A percentile compares a stretch with the other conserved stretches of the same genome.
Evolutionary conservation across 768 basidiomycete genomes (phyloP).

Genomic region (Tulasnella calospora): DNA sequence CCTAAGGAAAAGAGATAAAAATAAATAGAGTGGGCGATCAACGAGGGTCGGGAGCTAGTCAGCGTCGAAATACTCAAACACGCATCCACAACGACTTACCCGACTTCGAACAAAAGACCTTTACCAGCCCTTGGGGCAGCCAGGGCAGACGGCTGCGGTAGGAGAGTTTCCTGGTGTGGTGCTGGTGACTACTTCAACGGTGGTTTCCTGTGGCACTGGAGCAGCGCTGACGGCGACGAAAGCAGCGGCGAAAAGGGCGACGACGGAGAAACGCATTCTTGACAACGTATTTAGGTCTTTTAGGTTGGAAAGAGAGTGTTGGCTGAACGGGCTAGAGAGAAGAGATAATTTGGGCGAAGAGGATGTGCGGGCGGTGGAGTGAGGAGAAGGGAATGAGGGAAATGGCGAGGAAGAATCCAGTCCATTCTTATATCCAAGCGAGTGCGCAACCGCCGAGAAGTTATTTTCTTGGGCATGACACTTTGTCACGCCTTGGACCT

Average conservation of each 20-base stretch:
- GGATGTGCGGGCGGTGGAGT: neutral
- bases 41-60: neutral
- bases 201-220: neutral
- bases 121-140: neutral
- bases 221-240: constrained; percentile 8
- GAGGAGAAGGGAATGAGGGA: neutral
- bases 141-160: neutral
- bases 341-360: neutral
- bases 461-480: neutral
- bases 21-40: neutral
- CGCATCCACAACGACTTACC: neutral
- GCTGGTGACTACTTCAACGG: neutral
- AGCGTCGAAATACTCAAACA: neutral
- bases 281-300: neutral
- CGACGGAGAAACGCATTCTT: constrained; percentile 21
- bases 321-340: neutral
- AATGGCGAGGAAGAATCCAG: neutral
- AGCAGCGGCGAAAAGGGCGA: constrained; percentile 8
- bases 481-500: neutral
- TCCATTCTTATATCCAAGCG: neutral
- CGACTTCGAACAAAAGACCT: neutral
- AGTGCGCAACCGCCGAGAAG: neutral
- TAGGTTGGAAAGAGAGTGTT: neutral
- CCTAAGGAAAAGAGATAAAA: neutral
- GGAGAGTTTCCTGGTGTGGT: neutral